Evolutionary conservation across 441 rosid species (phyloP).

Genomic region (Rhodomyrtus psidioides): DNA sequence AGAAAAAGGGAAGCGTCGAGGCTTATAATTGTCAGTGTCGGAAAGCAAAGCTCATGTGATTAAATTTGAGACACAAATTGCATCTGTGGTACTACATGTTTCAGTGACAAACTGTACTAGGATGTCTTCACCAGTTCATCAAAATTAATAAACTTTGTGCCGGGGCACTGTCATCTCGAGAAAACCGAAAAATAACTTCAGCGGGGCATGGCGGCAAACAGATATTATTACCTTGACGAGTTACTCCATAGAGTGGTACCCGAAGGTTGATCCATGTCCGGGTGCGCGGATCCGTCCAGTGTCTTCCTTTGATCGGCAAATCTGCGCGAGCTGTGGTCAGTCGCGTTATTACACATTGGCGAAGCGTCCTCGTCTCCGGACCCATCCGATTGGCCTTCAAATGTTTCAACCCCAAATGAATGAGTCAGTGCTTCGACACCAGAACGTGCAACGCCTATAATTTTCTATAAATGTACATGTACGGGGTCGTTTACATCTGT

Average conservation of each 20-base stretch:
- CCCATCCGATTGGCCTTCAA: constrained; percentile 52
- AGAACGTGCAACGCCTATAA: neutral
- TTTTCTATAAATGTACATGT: neutral
- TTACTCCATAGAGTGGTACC: constrained; percentile 45
- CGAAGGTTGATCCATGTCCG: constrained; percentile 35
- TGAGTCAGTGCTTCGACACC: neutral
- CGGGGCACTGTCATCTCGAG: neutral
- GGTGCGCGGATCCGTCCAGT: constrained; percentile 30
- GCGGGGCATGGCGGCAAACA: neutral
- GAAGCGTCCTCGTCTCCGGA: constrained; percentile 68
- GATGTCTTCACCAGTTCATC: neutral
- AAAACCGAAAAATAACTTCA: neutral
- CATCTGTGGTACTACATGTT: neutral
- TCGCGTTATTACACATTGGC: constrained; percentile 25
- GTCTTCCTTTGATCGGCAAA: constrained; percentile 33
- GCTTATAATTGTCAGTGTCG: neutral
- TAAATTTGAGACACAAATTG: neutral
- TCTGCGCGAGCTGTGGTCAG: constrained; percentile 16
- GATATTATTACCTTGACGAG: constrained; percentile 53
- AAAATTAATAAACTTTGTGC: neutral
- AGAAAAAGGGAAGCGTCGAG: neutral
- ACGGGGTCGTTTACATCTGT: neutral
- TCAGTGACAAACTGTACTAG: neutral
- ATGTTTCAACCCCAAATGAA: neutral
- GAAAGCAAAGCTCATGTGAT: neutral